Evolutionary conservation across 2,329 filamentous ascomycete species (phyloP), one percentile per base, ranked within the genome.

Genomic region (Plenodomus tracheiphilus): DNA sequence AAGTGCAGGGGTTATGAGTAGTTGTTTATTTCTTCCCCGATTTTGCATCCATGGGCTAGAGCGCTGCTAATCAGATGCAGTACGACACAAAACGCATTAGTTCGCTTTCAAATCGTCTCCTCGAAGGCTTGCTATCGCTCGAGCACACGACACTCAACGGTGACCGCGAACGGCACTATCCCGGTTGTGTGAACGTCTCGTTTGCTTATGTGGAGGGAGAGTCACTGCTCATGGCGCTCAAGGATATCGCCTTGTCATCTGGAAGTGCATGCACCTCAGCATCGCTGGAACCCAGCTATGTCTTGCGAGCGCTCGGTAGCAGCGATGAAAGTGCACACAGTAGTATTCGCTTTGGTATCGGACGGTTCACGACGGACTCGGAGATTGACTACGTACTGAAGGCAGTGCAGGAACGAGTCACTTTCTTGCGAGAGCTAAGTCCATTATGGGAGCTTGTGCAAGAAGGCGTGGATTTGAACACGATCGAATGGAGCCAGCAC

Each of bases 131-230:
- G 2, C 79, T 99, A 17, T 75, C 89, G 5, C 83, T 99, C 78
- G 94, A 97, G 72, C 94, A 99, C 75, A 96, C 94, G 2, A 84
- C 82, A 8, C 86, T 96, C 62, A 99, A 99, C 66, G 94, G 94
- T 42, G 91, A 94, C 62, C 81, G 86, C 2, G 75, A 87, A 4
- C 81, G 84, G 43, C 95, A 95, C 74, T 99, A 99, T 71, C 91
- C 94, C 2, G 94, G 94, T 55, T 99, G 94, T 64, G 93, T 99
- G 53, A 99, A 99, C 73, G 89, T 99, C 10, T 99, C 94, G 0
- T 99, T 99, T 69, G 93, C 94, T 28, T 99, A 99, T 66, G 91
- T 99, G 4, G 94, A 99, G 75, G 94, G 94, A 60, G 94, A 99
- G 75, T 97, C 94, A 2, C 86, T 99, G 1, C 82, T 99, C 56